These are phyloP conservation scores for Solanum pimpinellifolium DNA, from an alignment of 257 asterid species.

Conservation along the genomic window DNA sequence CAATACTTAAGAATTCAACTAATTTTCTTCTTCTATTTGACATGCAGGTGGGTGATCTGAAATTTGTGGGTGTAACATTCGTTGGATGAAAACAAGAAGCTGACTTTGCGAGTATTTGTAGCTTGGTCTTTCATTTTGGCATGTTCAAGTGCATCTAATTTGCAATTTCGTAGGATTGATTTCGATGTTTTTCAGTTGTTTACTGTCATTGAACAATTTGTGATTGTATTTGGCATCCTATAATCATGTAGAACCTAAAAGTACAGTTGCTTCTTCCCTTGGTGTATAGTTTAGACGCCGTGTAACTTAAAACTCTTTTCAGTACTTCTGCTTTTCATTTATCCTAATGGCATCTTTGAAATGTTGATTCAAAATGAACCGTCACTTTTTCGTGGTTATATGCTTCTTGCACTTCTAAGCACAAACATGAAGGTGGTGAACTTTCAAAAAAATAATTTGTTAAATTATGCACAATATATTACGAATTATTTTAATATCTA, in stretches of 20 bases:
- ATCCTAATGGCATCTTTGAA: not conserved
- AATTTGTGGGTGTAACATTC: constrained; percentile 10
- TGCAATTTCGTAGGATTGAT: constrained; percentile 5
- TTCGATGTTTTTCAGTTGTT: not conserved
- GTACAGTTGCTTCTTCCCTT: not conserved
- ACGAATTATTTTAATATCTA: no score
- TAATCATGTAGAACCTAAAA: not conserved
- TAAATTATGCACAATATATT: no score
- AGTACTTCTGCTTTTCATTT: not conserved
- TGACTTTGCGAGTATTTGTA: constrained; percentile 9
- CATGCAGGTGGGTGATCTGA: constrained; percentile 41
- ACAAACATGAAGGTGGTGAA: no score
- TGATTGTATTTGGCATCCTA: constrained; percentile 15
- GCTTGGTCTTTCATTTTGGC: constrained; percentile 16
- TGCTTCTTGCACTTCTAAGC: not conserved
- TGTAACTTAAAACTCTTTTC: not conserved
- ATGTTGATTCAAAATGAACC: not conserved
- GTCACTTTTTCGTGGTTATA: not conserved
- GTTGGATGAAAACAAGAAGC: constrained; percentile 14
- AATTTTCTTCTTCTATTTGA: not conserved
- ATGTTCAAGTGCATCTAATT: constrained; percentile 18
- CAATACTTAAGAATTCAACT: not conserved
- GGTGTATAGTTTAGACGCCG: not conserved
- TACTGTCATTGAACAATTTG: constrained; percentile 12
- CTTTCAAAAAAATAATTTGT: no score